A percentile compares a stretch with the other conserved stretches of the same genome.
Conservation (phyloP, 345 rosid genomes). For the Anastatica hierochuntica region DNA sequence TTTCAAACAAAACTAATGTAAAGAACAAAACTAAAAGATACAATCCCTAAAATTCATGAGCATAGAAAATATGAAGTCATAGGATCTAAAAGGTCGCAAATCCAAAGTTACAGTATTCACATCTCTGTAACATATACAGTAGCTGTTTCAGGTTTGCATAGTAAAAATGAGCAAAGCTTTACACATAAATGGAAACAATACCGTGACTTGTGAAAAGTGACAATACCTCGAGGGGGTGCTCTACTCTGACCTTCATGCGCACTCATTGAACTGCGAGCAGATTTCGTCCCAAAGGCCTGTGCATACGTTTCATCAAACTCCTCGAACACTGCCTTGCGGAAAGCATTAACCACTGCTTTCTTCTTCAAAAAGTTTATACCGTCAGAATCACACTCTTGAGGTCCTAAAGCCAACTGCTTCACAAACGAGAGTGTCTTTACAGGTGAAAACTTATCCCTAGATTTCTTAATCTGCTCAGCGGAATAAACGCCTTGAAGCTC, state of each 20-base stretch:
- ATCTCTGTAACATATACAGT: not conserved
- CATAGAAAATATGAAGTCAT: not conserved
- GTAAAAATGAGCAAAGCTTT: not conserved
- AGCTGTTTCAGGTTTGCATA: not conserved
- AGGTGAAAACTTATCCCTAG: conserved; percentile 61
- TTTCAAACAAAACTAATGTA: no score
- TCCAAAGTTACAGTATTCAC: not conserved
- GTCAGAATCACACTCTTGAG: conserved; percentile 33
- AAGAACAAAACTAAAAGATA: not conserved
- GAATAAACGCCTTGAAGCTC: conserved; percentile 72
- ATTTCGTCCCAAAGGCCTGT: conserved; percentile 85
- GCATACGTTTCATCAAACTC: conserved; percentile 98
- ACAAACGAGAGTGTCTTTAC: conserved; percentile 45
- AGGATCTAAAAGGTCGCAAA: conserved; percentile 11
- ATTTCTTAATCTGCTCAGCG: conserved; percentile 53
- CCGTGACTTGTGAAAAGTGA: conserved; percentile 11
- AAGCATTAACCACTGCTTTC: conserved; percentile 53
- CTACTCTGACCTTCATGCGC: conserved; percentile 32
- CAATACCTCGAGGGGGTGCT: conserved; percentile 56
- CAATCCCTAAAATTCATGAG: not conserved
- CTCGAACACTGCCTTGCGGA: conserved; percentile 82
- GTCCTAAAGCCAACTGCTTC: conserved; percentile 56
- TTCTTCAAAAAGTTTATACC: conserved; percentile 46
- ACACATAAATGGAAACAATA: conserved; percentile 8
- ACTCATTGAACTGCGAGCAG: conserved; percentile 26